Base-by-base conservation (phyloP, 805 yeast species). In the Kodamaea jinghongensis region DNA sequence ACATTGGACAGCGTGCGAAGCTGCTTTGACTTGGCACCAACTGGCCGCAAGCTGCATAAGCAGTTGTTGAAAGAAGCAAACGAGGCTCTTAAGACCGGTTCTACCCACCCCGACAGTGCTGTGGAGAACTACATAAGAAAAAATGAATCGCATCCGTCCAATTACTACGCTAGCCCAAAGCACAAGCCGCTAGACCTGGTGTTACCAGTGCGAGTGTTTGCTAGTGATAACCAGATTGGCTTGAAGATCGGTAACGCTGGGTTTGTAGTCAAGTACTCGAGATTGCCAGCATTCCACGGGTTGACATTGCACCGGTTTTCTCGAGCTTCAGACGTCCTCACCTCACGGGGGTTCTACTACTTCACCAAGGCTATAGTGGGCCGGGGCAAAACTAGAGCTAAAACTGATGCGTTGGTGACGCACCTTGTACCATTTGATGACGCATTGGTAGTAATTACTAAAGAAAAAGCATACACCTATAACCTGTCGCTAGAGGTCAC, bases 51-150 rank as follows among this genome's bases (percentile, higher is more conserved):
- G 20, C 41, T 38, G 41, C 41, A 31, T 6, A 32, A 32, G 4
- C 36, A 38, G 31, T 15, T 31, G 13, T 13, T 38, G 5, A 13
- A 15, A 6, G 32, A 25, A 7, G 17, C 32, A 16, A 38, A 38
- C 32, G 25, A 27, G 23, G 16, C 13, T 12, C 32, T 38, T 4
- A 12, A 31, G 23, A 5, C 7, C 17, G 27, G 14, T 14, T 26
- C 34, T 7, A 31, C 22, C 7, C 27, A 31, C 22, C 31, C 41
- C 3, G n/a, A 15, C 2, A 15, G 20, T 11, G 41, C 31, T 26
- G 31, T 38, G 6, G 34, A 38, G 17, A 28, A 25, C 27, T 38
- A 31, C 41, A 22, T 38, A 14, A 9, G 37, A 16, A 25, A 17
- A n/a, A 14, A 17, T 20, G 23, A 20, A 8, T 5, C 23, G 8